Conservation (phyloP, 2,329 filamentous ascomycete genomes). For the Plectosphaerella cucumerina region DNA sequence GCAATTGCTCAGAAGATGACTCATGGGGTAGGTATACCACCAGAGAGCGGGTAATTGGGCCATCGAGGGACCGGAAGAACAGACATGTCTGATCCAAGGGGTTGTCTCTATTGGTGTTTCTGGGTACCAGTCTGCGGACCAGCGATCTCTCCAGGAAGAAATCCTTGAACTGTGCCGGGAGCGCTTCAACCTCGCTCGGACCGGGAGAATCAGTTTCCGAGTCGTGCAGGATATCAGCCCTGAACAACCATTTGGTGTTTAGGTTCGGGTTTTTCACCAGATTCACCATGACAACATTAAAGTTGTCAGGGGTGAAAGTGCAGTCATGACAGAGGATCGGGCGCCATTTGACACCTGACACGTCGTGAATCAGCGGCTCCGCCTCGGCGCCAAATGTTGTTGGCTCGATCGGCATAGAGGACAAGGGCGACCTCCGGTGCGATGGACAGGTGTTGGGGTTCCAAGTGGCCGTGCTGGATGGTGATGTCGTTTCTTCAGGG, state of each 20-base stretch:
- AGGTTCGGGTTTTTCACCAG: conserved; percentile 75
- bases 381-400: conserved; percentile 26
- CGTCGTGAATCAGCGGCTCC: conserved; percentile 28
- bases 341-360: conserved; percentile 39
- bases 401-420: conserved; percentile 28
- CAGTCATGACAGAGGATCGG: conserved; percentile 54
- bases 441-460: conserved; percentile 4
- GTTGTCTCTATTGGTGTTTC: conserved; percentile 73
- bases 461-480: conserved; percentile 4
- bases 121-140: conserved; percentile 73
- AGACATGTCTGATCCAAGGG: conserved; percentile 80
- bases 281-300: conserved; percentile 66
- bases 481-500: not conserved
- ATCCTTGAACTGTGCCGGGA: conserved; percentile 39
- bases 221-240: conserved; percentile 69
- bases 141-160: conserved; percentile 54
- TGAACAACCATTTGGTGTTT: conserved; percentile 72
- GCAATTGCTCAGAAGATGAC: conserved; percentile 56
- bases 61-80: conserved; percentile 30
- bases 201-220: conserved; percentile 17
- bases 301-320: conserved; percentile 59
- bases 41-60: conserved; percentile 36
- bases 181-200: conserved; percentile 16
- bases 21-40: conserved; percentile 79
- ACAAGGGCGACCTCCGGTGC: not conserved